Conservation (phyloP, 169 alveolate genomes). For the Plasmodium gaboni region DNA sequence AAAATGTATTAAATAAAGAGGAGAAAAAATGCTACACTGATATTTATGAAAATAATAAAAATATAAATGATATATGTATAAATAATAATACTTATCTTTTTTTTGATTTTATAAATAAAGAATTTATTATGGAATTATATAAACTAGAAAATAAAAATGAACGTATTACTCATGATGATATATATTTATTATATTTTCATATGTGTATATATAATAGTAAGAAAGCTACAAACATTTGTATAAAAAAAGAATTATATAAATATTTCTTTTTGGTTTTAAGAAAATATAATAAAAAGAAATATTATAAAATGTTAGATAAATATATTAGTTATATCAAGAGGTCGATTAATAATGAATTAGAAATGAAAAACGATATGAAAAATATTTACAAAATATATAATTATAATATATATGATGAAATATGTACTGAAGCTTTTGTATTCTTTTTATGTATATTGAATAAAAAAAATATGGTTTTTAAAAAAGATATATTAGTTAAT, state of each 20-base stretch:
- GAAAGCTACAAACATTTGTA: slow-evolving; percentile 41
- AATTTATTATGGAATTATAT: slow-evolving; percentile 24
- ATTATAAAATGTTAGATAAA: slow-evolving; percentile 38
- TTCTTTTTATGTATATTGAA: slow-evolving; percentile 48
- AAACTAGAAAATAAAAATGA: slow-evolving; percentile 20
- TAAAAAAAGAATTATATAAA: slow-evolving; percentile 34
- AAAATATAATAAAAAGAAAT: slow-evolving; percentile 56
- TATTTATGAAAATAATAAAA: slow-evolving; percentile 3
- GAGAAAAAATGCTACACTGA: not conserved
- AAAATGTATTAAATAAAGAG: not conserved
- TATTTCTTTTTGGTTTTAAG: slow-evolving; percentile 57
- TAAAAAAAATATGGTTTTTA: slow-evolving; percentile 34
- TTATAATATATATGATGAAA: slow-evolving; percentile 24
- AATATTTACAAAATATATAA: slow-evolving; percentile 58
- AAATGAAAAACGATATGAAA: slow-evolving; percentile 22
- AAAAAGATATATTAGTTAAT: slow-evolving; percentile 27
- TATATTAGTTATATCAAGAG: slow-evolving; percentile 31
- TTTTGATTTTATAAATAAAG: slow-evolving; percentile 20
- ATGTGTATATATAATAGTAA: slow-evolving; percentile 64
- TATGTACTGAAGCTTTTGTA: slow-evolving; percentile 37
- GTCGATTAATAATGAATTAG: slow-evolving; percentile 28
- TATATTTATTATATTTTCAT: slow-evolving; percentile 46
- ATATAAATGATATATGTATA: slow-evolving; percentile 4
- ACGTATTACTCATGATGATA: slow-evolving; percentile 48
- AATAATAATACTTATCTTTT: slow-evolving; percentile 30